phyloP scores from a whole-genome alignment of 257 asterid species.

The Phtheirospermum japonicum region DNA sequence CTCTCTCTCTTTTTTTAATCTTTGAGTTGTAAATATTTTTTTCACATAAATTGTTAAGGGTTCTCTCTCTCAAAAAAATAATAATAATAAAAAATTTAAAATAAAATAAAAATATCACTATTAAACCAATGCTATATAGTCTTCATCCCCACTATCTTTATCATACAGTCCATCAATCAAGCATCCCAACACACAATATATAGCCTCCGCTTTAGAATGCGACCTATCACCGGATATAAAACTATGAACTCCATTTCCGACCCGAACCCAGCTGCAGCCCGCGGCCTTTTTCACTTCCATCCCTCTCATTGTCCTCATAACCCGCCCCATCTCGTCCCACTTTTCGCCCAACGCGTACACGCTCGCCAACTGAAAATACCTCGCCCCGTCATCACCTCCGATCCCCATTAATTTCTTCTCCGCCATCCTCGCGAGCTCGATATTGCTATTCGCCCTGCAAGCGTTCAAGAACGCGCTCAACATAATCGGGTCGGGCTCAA shows the following conservation, averaged over 20 bases:
- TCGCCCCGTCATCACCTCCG: constrained; percentile 54
- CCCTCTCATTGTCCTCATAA: constrained; percentile 85
- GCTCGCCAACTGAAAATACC: constrained; percentile 79
- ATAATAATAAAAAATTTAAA: no score
- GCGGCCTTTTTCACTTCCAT: constrained; percentile 64
- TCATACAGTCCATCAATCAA: constrained; percentile 48
- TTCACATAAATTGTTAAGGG: no score
- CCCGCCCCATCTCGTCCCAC: constrained; percentile 86
- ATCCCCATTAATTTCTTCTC: constrained; percentile 61
- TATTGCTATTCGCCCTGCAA: constrained; percentile 60
- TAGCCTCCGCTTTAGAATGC: constrained; percentile 51
- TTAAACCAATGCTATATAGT: constrained; percentile 2
- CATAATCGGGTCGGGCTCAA: constrained; percentile 57
- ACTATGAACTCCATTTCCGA: constrained; percentile 47
- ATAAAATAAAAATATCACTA: no score
- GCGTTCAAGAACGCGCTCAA: constrained; percentile 74
- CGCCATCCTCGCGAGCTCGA: constrained; percentile 57
- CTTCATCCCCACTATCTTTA: constrained; percentile 23
- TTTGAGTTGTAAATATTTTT: no score
- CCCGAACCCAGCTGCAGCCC: constrained; percentile 83
- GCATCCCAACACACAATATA: constrained; percentile 45
- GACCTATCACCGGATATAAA: constrained; percentile 69
- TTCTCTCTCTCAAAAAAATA: no score
- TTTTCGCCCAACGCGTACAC: constrained; percentile 69
- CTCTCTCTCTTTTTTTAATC: no score